These are phyloP conservation scores for Galerina marginata DNA, from an alignment of 768 basidiomycete genomes.

Conservation along the genomic window DNA sequence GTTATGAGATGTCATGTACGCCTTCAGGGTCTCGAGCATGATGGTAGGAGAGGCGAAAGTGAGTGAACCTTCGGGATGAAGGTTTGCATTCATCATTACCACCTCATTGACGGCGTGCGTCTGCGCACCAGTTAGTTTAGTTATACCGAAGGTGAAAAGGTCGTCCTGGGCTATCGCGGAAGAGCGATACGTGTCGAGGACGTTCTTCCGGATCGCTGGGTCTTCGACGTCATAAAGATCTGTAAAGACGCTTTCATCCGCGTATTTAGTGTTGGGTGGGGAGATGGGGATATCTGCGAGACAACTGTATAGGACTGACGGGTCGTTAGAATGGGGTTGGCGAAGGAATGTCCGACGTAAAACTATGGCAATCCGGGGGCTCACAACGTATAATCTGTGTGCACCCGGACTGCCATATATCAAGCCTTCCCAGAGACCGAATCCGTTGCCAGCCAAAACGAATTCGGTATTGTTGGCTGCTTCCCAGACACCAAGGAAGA, in stretches of 20 bases:
- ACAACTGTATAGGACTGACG: constrained; percentile 27
- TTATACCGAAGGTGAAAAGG: constrained; percentile 33
- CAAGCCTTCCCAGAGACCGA: constrained; percentile 40
- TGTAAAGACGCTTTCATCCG: constrained; percentile 11
- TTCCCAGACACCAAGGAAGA: constrained; percentile 41
- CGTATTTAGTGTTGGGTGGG: constrained; percentile 16
- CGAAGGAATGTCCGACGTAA: constrained; percentile 27
- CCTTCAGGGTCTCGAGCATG: constrained; percentile 28
- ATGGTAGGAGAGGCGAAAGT: constrained; percentile 27
- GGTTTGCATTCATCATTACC: constrained; percentile 29
- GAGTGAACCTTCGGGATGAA: constrained; percentile 26
- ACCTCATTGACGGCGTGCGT: constrained; percentile 36
- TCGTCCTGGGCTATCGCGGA: constrained; percentile 28
- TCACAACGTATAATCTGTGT: constrained; percentile 40
- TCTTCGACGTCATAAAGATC: constrained; percentile 10
- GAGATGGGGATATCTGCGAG: constrained; percentile 29
- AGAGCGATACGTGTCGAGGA: constrained; percentile 24
- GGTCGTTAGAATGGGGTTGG: constrained; percentile 18
- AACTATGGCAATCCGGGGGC: constrained; percentile 38
- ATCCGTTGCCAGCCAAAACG: constrained; percentile 34
- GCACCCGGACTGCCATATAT: constrained; percentile 24
- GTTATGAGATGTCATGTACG: constrained; percentile 24
- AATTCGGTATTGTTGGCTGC: constrained; percentile 39
- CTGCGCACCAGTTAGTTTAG: constrained; percentile 30
- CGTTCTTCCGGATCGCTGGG: constrained; percentile 5